Percentiles rank a stretch among this genome's conserved stretches.
phyloP scores from a whole-genome alignment of 2,329 filamentous ascomycete genomes.

The Stagonosporopsis cucurbitacearum region DNA sequence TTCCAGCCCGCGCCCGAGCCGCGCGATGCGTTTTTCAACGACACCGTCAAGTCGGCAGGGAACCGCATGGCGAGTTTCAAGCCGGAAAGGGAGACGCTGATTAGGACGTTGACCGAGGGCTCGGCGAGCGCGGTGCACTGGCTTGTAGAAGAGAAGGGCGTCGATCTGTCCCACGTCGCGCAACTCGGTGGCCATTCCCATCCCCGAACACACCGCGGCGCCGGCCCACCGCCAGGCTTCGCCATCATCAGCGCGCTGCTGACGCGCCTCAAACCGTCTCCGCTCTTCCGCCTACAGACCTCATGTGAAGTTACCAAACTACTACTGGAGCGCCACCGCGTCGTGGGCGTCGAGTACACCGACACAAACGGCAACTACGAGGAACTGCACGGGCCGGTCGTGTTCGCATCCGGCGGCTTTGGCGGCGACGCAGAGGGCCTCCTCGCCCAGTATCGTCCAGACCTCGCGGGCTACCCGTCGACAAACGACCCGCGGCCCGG shows the following conservation, averaged over 20 bases:
- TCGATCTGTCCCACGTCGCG: slow-evolving; percentile 66
- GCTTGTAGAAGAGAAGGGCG: slow-evolving; percentile 62
- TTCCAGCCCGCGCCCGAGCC: slow-evolving; percentile 58
- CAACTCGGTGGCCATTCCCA: slow-evolving; percentile 66
- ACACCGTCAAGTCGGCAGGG: slow-evolving; percentile 66
- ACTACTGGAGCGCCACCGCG: slow-evolving; percentile 43
- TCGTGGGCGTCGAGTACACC: slow-evolving; percentile 62
- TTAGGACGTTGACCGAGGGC: slow-evolving; percentile 56
- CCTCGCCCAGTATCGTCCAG: slow-evolving; percentile 63
- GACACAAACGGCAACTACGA: slow-evolving; percentile 45
- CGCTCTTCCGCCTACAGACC: slow-evolving; percentile 61
- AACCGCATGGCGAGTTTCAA: slow-evolving; percentile 38
- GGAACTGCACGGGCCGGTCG: slow-evolving; percentile 59
- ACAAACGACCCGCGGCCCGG: slow-evolving; percentile 67
- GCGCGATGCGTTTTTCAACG: slow-evolving; percentile 56
- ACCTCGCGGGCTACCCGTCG: slow-evolving; percentile 65
- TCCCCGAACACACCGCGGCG: slow-evolving; percentile 64
- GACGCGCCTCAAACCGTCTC: slow-evolving; percentile 57
- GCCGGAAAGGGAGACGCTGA: slow-evolving; percentile 52
- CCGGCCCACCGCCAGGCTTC: slow-evolving; percentile 63
- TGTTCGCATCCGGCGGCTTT: slow-evolving; percentile 69
- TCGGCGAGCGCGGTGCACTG: slow-evolving; percentile 62
- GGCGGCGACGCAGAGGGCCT: slow-evolving; percentile 66
- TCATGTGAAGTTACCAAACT: slow-evolving; percentile 62
- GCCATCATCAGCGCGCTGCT: slow-evolving; percentile 64